phyloP scores from a whole-genome alignment of 176 grass and related monocot species.

The sorghum (Sorghum bicolor) region DNA sequence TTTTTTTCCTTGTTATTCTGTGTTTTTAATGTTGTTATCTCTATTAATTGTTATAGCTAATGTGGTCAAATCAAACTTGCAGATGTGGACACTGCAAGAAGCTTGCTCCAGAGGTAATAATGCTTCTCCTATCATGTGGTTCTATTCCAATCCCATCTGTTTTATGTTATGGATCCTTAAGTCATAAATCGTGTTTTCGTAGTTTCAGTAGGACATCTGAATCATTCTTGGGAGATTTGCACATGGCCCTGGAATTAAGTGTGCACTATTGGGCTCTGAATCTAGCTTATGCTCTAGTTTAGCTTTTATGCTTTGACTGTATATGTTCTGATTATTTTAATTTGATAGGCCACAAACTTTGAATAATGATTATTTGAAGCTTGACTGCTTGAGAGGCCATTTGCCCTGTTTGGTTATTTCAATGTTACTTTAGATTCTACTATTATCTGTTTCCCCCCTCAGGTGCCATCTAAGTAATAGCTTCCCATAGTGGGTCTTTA shows the following conservation, averaged over 20 bases:
- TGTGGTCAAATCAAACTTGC: too few species aligned
- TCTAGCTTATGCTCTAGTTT: background rate
- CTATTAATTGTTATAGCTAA: too few species aligned
- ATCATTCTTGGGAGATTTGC: background rate
- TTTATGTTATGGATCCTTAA: background rate
- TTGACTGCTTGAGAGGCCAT: background rate
- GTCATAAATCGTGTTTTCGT: background rate
- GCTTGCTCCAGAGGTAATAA: too few species aligned
- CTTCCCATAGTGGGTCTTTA: background rate
- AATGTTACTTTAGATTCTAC: background rate
- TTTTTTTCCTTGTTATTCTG: too few species aligned
- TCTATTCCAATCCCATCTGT: background rate
- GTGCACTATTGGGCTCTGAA: background rate
- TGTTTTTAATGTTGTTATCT: too few species aligned
- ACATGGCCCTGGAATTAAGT: background rate
- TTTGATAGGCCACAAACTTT: background rate
- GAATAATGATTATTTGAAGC: background rate
- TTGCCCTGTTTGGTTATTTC: background rate
- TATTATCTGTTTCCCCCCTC: background rate
- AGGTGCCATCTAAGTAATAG: background rate
- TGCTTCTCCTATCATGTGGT: too few species aligned
- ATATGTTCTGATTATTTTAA: conserved; percentile 3
- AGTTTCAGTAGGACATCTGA: background rate
- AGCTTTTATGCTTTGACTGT: background rate
- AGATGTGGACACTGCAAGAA: too few species aligned